Conservation (phyloP, 2,329 filamentous ascomycete species). For the Cyphellophora europaea region DNA sequence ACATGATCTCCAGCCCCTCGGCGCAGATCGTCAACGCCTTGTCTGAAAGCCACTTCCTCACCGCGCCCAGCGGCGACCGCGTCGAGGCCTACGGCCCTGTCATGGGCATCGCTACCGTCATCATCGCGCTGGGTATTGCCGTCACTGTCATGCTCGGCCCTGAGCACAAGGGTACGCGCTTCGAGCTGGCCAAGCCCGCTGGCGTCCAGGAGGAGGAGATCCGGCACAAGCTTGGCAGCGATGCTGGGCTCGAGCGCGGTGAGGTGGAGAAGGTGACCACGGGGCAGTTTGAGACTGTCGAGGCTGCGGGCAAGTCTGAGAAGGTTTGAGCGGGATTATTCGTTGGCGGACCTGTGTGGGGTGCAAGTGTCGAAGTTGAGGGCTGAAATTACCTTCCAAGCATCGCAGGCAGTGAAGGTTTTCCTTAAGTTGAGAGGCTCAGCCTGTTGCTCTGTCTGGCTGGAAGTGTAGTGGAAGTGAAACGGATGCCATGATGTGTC, state of each 20-base stretch:
- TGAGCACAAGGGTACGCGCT: conserved; percentile 62
- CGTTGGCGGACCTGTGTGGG: no score
- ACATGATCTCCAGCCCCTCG: conserved; percentile 59
- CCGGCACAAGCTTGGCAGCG: conserved; percentile 5
- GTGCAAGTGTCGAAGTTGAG: no score
- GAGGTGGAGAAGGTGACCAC: conserved; percentile 3
- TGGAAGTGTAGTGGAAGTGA: no score
- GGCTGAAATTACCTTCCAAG: no score
- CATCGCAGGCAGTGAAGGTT: no score
- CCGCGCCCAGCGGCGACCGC: conserved; percentile 40
- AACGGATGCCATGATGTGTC: no score
- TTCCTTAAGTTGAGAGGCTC: no score
- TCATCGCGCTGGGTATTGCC: conserved; percentile 62
- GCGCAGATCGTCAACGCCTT: conserved; percentile 72
- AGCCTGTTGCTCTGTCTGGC: no score
- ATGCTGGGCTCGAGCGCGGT: conserved; percentile 4
- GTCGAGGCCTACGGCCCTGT: conserved; percentile 64
- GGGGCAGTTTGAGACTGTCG: conserved; percentile 4
- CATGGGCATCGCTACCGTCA: conserved; percentile 69
- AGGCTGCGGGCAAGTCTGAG: not conserved
- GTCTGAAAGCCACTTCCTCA: conserved; percentile 53
- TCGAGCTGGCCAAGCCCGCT: conserved; percentile 51
- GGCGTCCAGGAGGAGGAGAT: conserved; percentile 21
- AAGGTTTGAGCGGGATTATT: conserved; percentile 5
- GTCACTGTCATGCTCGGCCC: conserved; percentile 61